Evolutionary conservation across 2,329 filamentous ascomycete genomes (phyloP), one percentile per base, ranked within the genome.

Genomic region (Pestalotiopsis fici): DNA sequence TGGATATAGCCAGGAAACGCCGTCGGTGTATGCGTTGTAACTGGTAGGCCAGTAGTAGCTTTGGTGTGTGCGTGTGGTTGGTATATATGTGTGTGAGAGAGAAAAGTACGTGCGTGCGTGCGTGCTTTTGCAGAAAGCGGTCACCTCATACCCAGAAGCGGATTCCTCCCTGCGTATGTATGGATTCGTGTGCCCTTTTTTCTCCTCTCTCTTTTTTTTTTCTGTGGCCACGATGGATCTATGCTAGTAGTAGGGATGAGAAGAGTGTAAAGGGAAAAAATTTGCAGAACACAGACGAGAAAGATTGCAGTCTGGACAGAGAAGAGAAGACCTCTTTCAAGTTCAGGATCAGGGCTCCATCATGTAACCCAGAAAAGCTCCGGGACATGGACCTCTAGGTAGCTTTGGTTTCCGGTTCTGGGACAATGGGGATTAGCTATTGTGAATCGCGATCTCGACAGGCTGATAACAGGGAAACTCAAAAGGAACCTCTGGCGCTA

Each of bases 331-430:
- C 13, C 23, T 57, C 15, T 15, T 23, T 2, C 43, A 50, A n/a
- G 31, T 50, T 50, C 43, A 50, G 18, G 25, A 37, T 27, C 55
- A 57, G 55, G n/a, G 27, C 5, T 27, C 28, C 12, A 25, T 60
- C 57, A 60, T 60, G 57, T 60, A 60, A 21, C 27, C 12, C n/a
- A 31, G 25, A 60, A 60, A 31, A 31, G 57, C 57, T 27, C 25
- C 31, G 57, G 57, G 28, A 31, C n/a, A 31, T 37, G 31, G 57
- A 50, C 43, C 43, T 50, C 18, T 50, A n/a, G 43, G 43, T 50
- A 18, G 43, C 43, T 50, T 60, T 31, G 57, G 57, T 35, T 35
- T 60, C 57, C 28, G 57, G 57, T 60, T 60, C 57, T 60, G 27
- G 57, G 57, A 35, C 27, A 28, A 31, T n/a, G 57, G 57, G 57